These are phyloP conservation scores for Parasitella parasitica DNA, from an alignment of 371 early-diverging fungal species.

Conservation along the genomic window DNA sequence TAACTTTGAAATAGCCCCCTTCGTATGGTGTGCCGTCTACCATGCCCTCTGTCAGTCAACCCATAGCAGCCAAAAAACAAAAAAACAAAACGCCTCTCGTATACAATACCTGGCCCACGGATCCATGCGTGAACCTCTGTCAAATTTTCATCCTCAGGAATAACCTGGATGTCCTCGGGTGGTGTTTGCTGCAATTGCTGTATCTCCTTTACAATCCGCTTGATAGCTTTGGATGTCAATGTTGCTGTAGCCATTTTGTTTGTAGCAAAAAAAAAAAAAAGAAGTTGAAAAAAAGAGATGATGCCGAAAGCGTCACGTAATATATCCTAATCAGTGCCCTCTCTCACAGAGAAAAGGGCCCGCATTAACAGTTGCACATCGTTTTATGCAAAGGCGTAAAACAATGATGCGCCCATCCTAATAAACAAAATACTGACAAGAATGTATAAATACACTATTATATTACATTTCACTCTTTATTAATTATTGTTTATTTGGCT, in stretches of 20 bases:
- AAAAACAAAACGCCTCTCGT: too few species aligned
- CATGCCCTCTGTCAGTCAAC: background rate
- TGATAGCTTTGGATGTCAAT: conserved; percentile 14
- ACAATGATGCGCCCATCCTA: background rate
- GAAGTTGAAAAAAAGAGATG: background rate
- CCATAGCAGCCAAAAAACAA: background rate
- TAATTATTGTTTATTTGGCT: too few species aligned
- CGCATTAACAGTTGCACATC: background rate
- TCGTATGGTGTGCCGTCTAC: conserved; percentile 78
- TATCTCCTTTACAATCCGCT: conserved; percentile 63
- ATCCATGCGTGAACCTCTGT: conserved; percentile 83
- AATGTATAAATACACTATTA: background rate
- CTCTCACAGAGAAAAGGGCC: too few species aligned
- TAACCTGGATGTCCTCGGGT: conserved; percentile 78
- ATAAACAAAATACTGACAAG: background rate
- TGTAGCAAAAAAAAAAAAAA: background rate
- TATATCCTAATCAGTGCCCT: background rate
- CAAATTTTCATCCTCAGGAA: conserved; percentile 68
- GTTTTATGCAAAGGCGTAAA: background rate
- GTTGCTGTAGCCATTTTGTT: background rate
- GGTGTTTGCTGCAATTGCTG: conserved; percentile 53
- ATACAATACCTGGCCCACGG: conserved; percentile 85
- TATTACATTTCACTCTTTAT: too few species aligned
- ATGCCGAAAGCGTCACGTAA: background rate
- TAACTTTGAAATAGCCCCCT: conserved; percentile 71